These are phyloP conservation scores for Fusarium irregulare DNA, from an alignment of 2,329 filamentous ascomycete species.

Conservation along the genomic window DNA sequence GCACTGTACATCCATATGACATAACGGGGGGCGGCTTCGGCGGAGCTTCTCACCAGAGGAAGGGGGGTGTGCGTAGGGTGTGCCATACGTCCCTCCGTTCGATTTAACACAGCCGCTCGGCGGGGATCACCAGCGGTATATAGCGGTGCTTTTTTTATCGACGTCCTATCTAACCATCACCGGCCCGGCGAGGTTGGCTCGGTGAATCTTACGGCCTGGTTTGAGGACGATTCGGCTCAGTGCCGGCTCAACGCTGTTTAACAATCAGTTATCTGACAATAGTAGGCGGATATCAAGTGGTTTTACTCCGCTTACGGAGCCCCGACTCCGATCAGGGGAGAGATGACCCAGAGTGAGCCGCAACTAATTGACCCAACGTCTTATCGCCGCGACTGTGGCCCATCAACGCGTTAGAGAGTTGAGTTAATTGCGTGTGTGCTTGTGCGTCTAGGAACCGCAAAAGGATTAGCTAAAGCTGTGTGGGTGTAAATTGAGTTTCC, in stretches of 20 bases:
- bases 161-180: conserved; percentile 34
- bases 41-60: conserved; percentile 29
- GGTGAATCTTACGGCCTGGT: conserved; percentile 20
- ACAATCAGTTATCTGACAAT: conserved; percentile 12
- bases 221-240: conserved; percentile 12
- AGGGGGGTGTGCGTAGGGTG: conserved; percentile 30
- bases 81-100: conserved; percentile 8
- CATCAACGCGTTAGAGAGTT: conserved; percentile 15
- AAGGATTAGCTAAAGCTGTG: conserved; percentile 29
- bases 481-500: conserved; percentile 1
- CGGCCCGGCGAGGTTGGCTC: conserved; percentile 42
- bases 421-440: conserved; percentile 31
- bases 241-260: conserved; percentile 17
- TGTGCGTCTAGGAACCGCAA: conserved; percentile 26
- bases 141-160: conserved; percentile 30
- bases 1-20: conserved; percentile 25
- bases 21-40: conserved; percentile 42
- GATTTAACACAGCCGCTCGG: conserved; percentile 37
- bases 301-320: conserved; percentile 30
- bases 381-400: conserved; percentile 23
- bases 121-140: conserved; percentile 40
- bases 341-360: conserved; percentile 12
- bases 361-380: conserved; percentile 10
- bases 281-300: conserved; percentile 20
- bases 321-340: conserved; percentile 1